A percentile compares a stretch with the other conserved stretches of the same genome.
phyloP scores from a whole-genome alignment of 1,284 basidiomycete species.

The Trichosporon sp. region DNA sequence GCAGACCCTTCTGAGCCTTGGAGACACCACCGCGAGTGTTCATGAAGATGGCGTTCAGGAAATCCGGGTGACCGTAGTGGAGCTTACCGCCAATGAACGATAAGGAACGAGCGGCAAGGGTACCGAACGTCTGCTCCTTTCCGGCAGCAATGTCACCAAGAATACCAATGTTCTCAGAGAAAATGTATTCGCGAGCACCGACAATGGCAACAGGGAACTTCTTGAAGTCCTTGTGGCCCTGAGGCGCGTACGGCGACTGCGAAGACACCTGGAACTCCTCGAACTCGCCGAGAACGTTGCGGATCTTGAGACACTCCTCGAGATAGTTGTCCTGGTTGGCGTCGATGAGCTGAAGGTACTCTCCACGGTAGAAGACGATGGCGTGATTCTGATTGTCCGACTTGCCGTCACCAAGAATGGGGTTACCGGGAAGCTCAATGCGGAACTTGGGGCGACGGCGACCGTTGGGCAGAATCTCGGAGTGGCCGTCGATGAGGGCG shows the following conservation, averaged over 20 bases:
- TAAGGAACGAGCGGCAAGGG: constrained; percentile 86
- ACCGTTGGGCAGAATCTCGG: constrained; percentile 85
- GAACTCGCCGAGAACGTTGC: constrained; percentile 96
- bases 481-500: constrained; percentile 93
- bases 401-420: constrained; percentile 97
- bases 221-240: constrained; percentile 79
- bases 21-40: constrained; percentile 96
- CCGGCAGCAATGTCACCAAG: constrained; percentile 96
- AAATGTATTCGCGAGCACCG: constrained; percentile 98
- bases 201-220: constrained; percentile 91
- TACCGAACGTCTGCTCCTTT: constrained; percentile 99
- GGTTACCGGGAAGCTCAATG: constrained; percentile 96
- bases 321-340: constrained; percentile 99
- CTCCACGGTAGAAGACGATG: constrained; percentile 97
- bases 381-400: constrained; percentile 99
- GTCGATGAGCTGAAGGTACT: constrained; percentile 97
- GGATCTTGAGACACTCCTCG: constrained; percentile 98
- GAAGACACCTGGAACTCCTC: constrained; percentile 84
- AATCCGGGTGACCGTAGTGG: constrained; percentile 97
- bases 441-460: constrained; percentile 93
- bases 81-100: constrained; percentile 98
- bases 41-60: constrained; percentile 98
- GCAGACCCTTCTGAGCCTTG: constrained; percentile 97
- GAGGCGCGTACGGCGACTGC: constrained; percentile 80
- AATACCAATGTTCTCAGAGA: constrained; percentile 99